Evolutionary conservation across 495 filamentous ascomycete species (phyloP), one percentile per base, ranked within the genome.

Genomic region (Hypomontagnella submonticulosa): DNA sequence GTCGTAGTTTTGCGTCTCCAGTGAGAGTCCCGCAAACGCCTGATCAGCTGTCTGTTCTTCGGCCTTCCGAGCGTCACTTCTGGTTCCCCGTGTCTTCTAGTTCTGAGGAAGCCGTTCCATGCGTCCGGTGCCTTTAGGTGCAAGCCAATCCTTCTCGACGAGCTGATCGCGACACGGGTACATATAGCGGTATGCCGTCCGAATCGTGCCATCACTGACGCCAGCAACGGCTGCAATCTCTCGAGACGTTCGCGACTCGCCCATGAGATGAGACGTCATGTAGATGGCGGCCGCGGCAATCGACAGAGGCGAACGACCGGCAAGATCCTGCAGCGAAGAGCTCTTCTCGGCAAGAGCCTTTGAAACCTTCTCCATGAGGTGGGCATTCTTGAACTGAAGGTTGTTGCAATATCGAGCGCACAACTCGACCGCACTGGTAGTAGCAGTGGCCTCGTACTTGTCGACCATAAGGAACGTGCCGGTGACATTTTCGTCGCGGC

Each of bases 231-330:
- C 57, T 0, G 89, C 89, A 64, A 98, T 97, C 53, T 97, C 90
- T 75, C 94, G 95, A 38, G 93, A 87, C 4, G 84, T 82, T 73
- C 89, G 90, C n/a, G 84, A 76, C 37, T 91, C 82, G 44, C 89
- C 91, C 84, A 93, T 88, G 16, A 97, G 81, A 71, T 92, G 85
- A 0, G 91, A 92, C 6, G 92, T 88, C 87, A 97, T 93, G 81
- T 95, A 98, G 75, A 99, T 97, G 74, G 92, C 96, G 38, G 94
- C 93, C 13, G 92, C 94, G 3, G 95, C 95, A 46, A 93, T 90
- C 5, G 95, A 97, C 34, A 98, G 85, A 6, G 95, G 95, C 38
- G 95, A 98, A 51, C 95, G 92, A 57, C 95, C 95, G 30, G 93
- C 94, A 40, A 98, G 83, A 23, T 90, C 87, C 40, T 89, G 90